phyloP scores from a whole-genome alignment of 768 basidiomycete species.

The Boletus subparvulus region DNA sequence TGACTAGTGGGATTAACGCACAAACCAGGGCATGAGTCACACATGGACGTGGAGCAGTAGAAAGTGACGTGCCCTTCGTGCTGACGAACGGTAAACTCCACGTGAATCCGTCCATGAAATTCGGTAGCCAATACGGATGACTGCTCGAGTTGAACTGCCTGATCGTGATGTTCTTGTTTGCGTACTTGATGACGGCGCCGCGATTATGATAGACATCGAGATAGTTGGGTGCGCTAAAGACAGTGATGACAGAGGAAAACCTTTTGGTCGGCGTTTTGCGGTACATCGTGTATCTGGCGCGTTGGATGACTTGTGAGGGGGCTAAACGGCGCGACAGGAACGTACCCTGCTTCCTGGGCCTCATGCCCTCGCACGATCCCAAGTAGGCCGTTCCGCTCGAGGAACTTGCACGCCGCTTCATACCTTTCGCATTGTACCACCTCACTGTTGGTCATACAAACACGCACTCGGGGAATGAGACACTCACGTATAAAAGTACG shows the following conservation, averaged over 20 bases:
- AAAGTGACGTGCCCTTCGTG: constrained; percentile 79
- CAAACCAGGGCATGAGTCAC: not conserved
- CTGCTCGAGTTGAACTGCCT: constrained; percentile 78
- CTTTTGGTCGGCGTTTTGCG: constrained; percentile 92
- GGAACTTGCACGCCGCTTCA: constrained; percentile 91
- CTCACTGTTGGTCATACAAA: not conserved
- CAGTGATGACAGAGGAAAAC: constrained; percentile 96
- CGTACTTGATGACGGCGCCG: constrained; percentile 95
- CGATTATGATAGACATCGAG: constrained; percentile 97
- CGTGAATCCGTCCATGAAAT: constrained; percentile 98
- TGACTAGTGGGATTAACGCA: constrained; percentile 52
- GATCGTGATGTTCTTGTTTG: constrained; percentile 95
- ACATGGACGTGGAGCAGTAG: not conserved
- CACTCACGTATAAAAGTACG: constrained; percentile 87
- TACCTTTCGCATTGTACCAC: constrained; percentile 47
- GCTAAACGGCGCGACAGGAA: not conserved
- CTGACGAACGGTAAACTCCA: constrained; percentile 99
- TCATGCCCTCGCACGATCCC: constrained; percentile 97
- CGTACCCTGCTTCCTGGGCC: constrained; percentile 94
- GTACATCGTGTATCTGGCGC: constrained; percentile 82
- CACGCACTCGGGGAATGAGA: not conserved
- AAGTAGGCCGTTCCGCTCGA: constrained; percentile 86
- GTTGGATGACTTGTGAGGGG: not conserved
- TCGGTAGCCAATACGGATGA: constrained; percentile 95
- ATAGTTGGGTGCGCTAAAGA: constrained; percentile 97